A percentile compares a stretch with the other conserved stretches of the same genome.
phyloP scores from a whole-genome alignment of 2,329 filamentous ascomycete genomes.

The Hansfordia pulvinata region DNA sequence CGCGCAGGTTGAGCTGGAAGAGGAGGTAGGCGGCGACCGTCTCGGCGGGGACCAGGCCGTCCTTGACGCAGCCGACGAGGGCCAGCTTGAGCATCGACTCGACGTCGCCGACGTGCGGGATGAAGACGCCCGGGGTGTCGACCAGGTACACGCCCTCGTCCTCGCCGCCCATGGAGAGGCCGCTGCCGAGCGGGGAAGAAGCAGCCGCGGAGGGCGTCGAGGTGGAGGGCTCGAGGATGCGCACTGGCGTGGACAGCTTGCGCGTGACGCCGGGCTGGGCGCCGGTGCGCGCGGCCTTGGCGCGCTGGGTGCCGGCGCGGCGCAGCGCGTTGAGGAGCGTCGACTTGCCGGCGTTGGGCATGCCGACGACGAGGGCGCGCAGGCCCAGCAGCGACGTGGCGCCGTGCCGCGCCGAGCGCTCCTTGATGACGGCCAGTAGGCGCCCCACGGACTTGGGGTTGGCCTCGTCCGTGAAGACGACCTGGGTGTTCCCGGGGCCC shows the following conservation, averaged over 20 bases:
- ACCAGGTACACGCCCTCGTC: conserved; percentile 65
- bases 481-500: conserved; percentile 5
- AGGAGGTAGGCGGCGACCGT: conserved; percentile 84
- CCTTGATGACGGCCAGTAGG: conserved; percentile 34
- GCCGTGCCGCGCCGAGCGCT: conserved; percentile 32
- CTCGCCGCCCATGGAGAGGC: conserved; percentile 22
- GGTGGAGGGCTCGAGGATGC: no score
- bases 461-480: conserved; percentile 30
- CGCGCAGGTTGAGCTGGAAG: conserved; percentile 61
- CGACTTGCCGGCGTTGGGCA: conserved; percentile 97
- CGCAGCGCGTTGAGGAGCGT: conserved; percentile 84
- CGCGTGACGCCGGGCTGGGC: conserved; percentile 82
- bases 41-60: conserved; percentile 65
- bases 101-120: conserved; percentile 75
- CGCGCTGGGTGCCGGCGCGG: conserved; percentile 41
- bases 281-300: conserved; percentile 69
- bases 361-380: conserved; percentile 78
- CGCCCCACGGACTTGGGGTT: conserved; percentile 17
- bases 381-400: conserved; percentile 74
- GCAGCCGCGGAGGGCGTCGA: no score
- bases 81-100: conserved; percentile 93
- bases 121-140: conserved; percentile 90
- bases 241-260: conserved; percentile 71
- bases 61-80: conserved; percentile 80
- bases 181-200: no score